Evolutionary conservation across 2,329 filamentous ascomycete species (phyloP).

Genomic region (Venturia carpophila): DNA sequence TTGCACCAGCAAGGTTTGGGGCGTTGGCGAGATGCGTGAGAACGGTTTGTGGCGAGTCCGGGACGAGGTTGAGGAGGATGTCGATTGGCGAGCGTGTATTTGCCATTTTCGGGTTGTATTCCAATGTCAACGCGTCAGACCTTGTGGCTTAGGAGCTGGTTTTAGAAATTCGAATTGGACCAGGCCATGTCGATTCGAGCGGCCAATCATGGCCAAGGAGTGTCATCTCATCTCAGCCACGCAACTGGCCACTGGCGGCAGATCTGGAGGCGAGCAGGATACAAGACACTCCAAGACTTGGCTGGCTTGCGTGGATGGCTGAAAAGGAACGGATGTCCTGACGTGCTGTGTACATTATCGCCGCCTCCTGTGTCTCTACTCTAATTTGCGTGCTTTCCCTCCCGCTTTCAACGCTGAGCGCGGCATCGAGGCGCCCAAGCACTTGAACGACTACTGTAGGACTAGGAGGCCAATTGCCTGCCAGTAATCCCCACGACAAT

Average conservation of each 20-base stretch:
- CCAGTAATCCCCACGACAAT: not conserved
- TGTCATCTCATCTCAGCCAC: not conserved
- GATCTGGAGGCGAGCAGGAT: not conserved
- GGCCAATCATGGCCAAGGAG: not conserved
- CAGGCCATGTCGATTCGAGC: not conserved
- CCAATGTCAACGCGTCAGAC: not conserved
- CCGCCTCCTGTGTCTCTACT: too few relatives aligned
- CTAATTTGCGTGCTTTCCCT: not conserved
- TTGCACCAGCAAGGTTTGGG: constrained; percentile 64
- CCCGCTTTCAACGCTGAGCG: not conserved
- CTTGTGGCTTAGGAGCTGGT: not conserved
- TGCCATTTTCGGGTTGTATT: constrained; percentile 7
- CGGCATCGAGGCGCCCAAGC: not conserved
- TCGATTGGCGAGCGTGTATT: constrained; percentile 25
- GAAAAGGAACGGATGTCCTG: not conserved
- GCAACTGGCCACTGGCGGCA: not conserved
- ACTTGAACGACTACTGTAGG: not conserved
- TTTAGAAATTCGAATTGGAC: not conserved
- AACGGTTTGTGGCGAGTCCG: constrained; percentile 69
- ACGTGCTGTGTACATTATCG: too few relatives aligned
- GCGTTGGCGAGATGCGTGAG: constrained; percentile 65
- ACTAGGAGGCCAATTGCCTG: not conserved
- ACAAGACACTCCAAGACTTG: not conserved
- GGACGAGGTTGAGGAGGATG: constrained; percentile 52
- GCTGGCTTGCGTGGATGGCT: not conserved